Evolutionary conservation across 345 rosid species (phyloP).

Genomic region (Gossypioides kirkii): DNA sequence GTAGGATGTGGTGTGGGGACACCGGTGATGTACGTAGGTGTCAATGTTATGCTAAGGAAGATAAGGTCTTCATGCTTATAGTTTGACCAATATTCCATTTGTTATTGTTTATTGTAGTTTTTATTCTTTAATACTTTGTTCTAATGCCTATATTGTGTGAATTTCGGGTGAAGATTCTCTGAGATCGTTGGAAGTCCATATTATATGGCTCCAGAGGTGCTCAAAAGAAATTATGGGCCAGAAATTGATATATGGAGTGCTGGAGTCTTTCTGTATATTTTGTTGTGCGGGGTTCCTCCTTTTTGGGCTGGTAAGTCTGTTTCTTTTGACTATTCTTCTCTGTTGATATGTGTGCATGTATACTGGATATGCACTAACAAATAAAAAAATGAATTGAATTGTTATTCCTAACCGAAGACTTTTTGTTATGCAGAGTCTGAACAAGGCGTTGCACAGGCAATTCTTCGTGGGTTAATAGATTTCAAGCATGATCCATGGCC

Average conservation of each 20-base stretch:
- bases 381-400: not conserved
- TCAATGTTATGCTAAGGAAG: not conserved
- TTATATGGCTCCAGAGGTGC: constrained; percentile 99
- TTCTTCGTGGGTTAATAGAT: constrained; percentile 91
- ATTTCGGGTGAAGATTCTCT: constrained; percentile 81
- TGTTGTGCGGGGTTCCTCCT: constrained; percentile 97
- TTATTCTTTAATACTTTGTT: not conserved
- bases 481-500: constrained; percentile 99
- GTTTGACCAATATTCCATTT: not conserved
- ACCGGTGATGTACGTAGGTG: not conserved
- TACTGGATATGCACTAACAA: not conserved
- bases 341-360: not conserved
- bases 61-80: not conserved
- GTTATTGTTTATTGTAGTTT: not conserved
- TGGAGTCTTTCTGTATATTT: constrained; percentile 93
- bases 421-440: constrained; percentile 68
- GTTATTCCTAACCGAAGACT: not conserved
- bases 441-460: constrained; percentile 99
- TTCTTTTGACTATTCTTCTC: not conserved
- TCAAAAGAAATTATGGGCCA: constrained; percentile 89
- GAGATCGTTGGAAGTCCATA: constrained; percentile 99
- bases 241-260: constrained; percentile 99
- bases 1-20: not conserved
- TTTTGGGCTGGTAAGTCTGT: constrained; percentile 88
- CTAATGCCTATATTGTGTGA: constrained; percentile 17